Conservation (phyloP, 805 yeast genomes). For the Helenozyma baotianmanensis region DNA sequence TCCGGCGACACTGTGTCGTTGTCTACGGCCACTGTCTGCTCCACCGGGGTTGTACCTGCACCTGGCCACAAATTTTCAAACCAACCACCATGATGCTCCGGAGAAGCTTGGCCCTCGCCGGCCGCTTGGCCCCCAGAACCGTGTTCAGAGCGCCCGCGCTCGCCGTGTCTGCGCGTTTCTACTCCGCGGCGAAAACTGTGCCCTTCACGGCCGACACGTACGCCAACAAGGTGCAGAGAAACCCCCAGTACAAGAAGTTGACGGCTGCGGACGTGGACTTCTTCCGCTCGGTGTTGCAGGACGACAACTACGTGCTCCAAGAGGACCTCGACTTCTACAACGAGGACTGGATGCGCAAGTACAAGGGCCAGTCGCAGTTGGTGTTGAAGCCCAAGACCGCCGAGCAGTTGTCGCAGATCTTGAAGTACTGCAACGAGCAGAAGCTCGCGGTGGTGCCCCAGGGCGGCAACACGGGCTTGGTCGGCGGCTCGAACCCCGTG, state of each 20-base stretch:
- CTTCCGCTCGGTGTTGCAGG: conserved; percentile 58
- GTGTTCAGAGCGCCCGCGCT: not conserved
- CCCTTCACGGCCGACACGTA: conserved; percentile 70
- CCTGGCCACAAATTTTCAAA: too few relatives aligned
- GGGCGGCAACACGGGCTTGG: conserved; percentile 96
- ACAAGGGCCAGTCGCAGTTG: conserved; percentile 77
- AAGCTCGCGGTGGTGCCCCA: conserved; percentile 88
- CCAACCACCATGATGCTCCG: not conserved
- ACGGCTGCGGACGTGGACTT: conserved; percentile 51
- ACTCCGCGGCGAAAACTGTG: conserved; percentile 28
- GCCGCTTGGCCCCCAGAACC: not conserved
- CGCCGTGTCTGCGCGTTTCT: conserved; percentile 8
- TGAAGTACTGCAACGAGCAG: conserved; percentile 74
- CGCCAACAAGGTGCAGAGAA: conserved; percentile 49
- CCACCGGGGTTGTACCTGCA: too few relatives aligned
- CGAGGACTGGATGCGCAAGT: conserved; percentile 93
- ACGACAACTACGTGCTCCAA: conserved; percentile 41
- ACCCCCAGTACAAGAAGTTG: conserved; percentile 47
- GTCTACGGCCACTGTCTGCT: too few relatives aligned
- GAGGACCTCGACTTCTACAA: conserved; percentile 70
- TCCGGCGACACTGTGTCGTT: too few relatives aligned
- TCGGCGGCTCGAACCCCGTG: conserved; percentile 90
- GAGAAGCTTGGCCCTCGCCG: not conserved
- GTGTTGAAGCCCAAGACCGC: conserved; percentile 80
- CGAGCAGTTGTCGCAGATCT: conserved; percentile 68